phyloP scores from a whole-genome alignment of 2,329 filamentous ascomycete genomes.

The Fusarium sp. region DNA sequence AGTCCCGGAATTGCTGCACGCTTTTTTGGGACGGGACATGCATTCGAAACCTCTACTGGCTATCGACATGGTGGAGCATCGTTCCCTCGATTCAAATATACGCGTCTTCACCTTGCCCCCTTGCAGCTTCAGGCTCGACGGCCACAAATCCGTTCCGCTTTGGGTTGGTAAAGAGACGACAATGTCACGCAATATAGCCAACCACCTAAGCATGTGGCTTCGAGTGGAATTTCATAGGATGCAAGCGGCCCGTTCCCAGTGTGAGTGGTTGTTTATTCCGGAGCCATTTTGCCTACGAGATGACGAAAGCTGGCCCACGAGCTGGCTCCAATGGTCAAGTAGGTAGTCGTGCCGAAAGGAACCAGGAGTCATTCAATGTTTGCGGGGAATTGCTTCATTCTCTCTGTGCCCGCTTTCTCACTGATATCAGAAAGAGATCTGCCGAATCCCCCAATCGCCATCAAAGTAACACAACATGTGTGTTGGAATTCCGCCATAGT shows the following conservation, averaged over 20 bases:
- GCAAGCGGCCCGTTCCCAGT: neutral
- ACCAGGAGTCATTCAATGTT: neutral
- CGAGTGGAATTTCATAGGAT: constrained; percentile 4
- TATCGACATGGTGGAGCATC: neutral
- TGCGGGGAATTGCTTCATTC: neutral
- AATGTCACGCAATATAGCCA: constrained; percentile 1
- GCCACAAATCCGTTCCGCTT: neutral
- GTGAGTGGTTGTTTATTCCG: neutral
- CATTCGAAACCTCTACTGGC: neutral
- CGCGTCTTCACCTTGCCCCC: neutral
- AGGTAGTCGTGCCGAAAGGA: neutral
- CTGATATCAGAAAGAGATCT: neutral
- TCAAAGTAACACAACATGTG: constrained; percentile 11
- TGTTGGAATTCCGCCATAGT: constrained; percentile 2
- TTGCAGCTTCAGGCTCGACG: neutral
- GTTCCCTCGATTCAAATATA: neutral
- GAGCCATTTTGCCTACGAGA: neutral
- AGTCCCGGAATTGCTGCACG: neutral
- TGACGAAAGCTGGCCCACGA: neutral
- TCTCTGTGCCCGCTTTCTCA: neutral
- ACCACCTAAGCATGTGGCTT: constrained; percentile 22
- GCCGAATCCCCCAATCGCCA: neutral
- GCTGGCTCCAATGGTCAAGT: neutral
- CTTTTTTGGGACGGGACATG: neutral
- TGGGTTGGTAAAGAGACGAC: neutral